Evolutionary conservation across 176 grass and related monocot genomes (phyloP), one percentile per base, ranked within the genome.

Genomic region (Oryza rufipogon): DNA sequence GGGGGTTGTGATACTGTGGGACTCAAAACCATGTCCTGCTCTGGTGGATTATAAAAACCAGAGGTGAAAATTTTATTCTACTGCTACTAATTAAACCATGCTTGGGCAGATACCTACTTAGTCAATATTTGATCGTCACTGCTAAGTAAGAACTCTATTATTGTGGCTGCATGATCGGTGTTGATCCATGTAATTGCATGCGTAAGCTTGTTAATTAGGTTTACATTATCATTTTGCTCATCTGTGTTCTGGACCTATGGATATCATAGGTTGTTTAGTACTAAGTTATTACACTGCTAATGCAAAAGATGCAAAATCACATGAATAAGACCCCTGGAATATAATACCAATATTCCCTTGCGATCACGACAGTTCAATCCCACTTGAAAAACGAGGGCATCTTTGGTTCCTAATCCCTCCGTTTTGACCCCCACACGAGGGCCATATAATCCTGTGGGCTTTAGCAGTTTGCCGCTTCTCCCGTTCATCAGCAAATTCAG

Each of bases 21-120:
- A 22, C 33, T 65, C 44, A 73, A 89, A 89, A 89, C 72, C 66
- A 65, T 71, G 54, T 33, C 44, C 82, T 80, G 4, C 30, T 46
- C 7, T 0, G 13, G 2, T 61, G 4, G 51, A 28, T 12, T 28
- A 22, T 25, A 73, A 49, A 46, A 77, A 38, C 9, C 5, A 0
- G 19, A 3, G 33, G 75, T 65, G 19, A 78, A 42, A 78, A 26
- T 23, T 65, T 26, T 25, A 11, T 64, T 9, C 13, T 25, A 64
- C 8, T 11, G 19, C 22, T 23, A 63, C 23, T 63, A 63, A 23
- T 63, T 63, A 63, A 63, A n/a, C 58, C 58, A 22, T 23, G 58
- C n/a, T 11, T 9, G 0, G 36, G 36, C 5, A 38, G 4, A 63
- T 2, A 3, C 3, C 19, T 23, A 63, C n/a, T 58, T 58, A 10